Evolutionary conservation across 2,329 filamentous ascomycete species (phyloP).

Genomic region (Fusarium dlaminii): DNA sequence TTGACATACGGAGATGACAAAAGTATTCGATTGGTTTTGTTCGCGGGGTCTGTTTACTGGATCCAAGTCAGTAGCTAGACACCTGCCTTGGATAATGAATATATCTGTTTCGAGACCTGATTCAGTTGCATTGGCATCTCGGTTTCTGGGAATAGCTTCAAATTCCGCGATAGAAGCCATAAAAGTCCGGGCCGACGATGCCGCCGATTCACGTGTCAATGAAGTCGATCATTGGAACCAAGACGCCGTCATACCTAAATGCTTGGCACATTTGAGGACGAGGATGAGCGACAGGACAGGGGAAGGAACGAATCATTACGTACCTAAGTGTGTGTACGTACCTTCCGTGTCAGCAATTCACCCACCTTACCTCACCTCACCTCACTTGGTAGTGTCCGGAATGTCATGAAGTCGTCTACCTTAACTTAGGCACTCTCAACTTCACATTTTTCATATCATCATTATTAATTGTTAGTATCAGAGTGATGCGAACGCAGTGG

Average conservation of each 20-base stretch:
- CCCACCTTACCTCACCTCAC: background rate
- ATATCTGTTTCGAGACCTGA: background rate
- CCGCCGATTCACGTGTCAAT: slow-evolving; percentile 15
- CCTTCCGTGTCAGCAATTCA: slow-evolving; percentile 34
- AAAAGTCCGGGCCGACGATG: slow-evolving; percentile 1
- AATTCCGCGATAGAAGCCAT: background rate
- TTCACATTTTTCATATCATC: slow-evolving; percentile 23
- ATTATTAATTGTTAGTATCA: background rate
- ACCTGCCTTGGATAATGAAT: background rate
- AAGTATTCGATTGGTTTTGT: background rate
- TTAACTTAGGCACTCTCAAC: slow-evolving; percentile 10
- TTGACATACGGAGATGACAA: background rate
- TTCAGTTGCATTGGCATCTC: background rate
- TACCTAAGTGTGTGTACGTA: slow-evolving; percentile 31
- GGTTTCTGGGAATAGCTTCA: slow-evolving; percentile 27
- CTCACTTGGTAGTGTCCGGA: background rate
- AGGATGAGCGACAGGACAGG: slow-evolving; percentile 15
- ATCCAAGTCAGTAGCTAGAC: background rate
- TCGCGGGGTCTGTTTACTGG: background rate
- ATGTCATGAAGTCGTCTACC: slow-evolving; percentile 40
- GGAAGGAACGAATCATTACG: slow-evolving; percentile 29
- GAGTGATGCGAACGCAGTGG: slow-evolving; percentile 37
- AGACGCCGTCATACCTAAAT: background rate
- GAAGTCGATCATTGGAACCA: background rate
- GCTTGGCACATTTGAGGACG: background rate